These are phyloP conservation scores for Parascedosporium putredinis DNA, from an alignment of 2,329 filamentous ascomycete genomes.

Conservation along the genomic window DNA sequence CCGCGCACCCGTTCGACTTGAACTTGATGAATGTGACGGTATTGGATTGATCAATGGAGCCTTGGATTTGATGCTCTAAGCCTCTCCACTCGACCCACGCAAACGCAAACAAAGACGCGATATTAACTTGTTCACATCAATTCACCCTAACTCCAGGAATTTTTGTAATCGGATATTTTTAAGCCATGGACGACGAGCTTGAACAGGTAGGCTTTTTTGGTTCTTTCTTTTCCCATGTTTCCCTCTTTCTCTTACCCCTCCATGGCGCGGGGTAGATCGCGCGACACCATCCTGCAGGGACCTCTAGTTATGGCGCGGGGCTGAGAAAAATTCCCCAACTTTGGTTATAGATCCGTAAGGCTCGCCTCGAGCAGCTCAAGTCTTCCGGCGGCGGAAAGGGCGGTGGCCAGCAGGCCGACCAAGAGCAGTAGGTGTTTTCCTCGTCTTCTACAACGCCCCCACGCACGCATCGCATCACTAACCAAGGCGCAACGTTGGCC, in stretches of 20 bases:
- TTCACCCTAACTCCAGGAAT: background rate
- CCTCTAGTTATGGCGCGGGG: background rate
- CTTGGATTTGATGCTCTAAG: too few relatives aligned
- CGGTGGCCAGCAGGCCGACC: slow-evolving; percentile 38
- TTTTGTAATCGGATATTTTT: background rate
- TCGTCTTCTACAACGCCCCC: background rate
- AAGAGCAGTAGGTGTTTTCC: slow-evolving; percentile 44
- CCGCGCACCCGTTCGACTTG: too few relatives aligned
- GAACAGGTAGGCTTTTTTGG: too few relatives aligned
- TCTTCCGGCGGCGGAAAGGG: slow-evolving; percentile 46
- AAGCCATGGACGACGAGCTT: slow-evolving; percentile 33
- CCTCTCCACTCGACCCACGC: too few relatives aligned
- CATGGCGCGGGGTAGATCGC: background rate
- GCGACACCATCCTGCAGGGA: slow-evolving; percentile 7
- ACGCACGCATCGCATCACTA: too few relatives aligned
- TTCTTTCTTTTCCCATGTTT: too few relatives aligned
- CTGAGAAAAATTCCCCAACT: too few relatives aligned
- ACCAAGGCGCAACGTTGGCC: too few relatives aligned
- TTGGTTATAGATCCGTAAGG: slow-evolving; percentile 82
- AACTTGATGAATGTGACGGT: too few relatives aligned
- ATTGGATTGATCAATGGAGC: too few relatives aligned
- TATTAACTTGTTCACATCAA: background rate
- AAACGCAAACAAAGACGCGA: too few relatives aligned
- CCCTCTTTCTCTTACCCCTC: background rate
- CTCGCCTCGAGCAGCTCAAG: slow-evolving; percentile 88